Evolutionary conservation across 1,284 basidiomycete species (phyloP).

Genomic region (Cutaneotrichosporon curvatum): DNA sequence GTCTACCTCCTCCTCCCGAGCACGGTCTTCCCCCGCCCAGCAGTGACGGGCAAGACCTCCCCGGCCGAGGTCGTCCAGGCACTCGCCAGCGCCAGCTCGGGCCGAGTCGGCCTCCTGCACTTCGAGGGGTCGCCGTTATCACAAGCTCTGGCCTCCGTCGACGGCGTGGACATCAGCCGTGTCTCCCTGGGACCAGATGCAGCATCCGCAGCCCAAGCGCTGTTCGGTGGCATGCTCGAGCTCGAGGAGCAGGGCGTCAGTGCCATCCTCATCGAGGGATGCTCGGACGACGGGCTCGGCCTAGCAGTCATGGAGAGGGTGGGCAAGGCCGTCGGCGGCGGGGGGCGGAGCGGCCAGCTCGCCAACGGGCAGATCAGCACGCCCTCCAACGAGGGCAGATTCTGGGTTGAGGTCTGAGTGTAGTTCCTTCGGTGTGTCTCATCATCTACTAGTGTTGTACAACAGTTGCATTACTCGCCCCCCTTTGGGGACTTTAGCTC

Average conservation of each 20-base stretch:
- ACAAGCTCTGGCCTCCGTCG: not conserved
- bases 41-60: constrained; percentile 33
- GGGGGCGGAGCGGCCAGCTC: constrained; percentile 28
- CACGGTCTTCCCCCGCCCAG: constrained; percentile 44
- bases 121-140: constrained; percentile 55
- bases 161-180: constrained; percentile 25
- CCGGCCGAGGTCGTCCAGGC: constrained; percentile 5
- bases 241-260: constrained; percentile 64
- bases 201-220: constrained; percentile 63
- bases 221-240: constrained; percentile 82
- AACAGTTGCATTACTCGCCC: not conserved
- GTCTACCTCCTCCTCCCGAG: constrained; percentile 64
- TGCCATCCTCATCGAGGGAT: constrained; percentile 79
- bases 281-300: constrained; percentile 74
- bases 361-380: constrained; percentile 20
- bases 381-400: constrained; percentile 8
- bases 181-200: constrained; percentile 62
- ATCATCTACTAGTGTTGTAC: too few relatives aligned
- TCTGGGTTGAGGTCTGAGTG: constrained; percentile 18
- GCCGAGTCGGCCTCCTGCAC: constrained; percentile 56
- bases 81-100: not conserved
- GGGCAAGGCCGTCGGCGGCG: constrained; percentile 76
- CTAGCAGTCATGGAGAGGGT: constrained; percentile 97
- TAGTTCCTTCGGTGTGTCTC: constrained; percentile 2
- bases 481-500: too few relatives aligned